Evolutionary conservation across 306 rosid genomes (phyloP).

Genomic region (Quercus agrifolia): DNA sequence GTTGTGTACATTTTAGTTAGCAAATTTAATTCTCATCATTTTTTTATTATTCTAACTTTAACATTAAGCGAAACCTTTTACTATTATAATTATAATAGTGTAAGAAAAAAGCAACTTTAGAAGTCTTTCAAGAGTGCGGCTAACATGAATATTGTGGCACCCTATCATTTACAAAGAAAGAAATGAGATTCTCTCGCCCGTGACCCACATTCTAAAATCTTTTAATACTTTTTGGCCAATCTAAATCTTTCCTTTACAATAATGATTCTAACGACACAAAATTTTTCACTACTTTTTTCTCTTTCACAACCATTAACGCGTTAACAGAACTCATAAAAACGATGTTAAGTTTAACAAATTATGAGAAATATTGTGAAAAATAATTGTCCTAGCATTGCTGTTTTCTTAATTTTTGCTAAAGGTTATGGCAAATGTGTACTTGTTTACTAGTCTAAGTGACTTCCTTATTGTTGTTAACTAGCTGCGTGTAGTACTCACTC

Average conservation of each 20-base stretch:
- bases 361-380: background rate
- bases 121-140: background rate
- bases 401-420: background rate
- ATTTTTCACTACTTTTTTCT: too few species aligned
- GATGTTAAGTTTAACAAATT: background rate
- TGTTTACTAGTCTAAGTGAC: background rate
- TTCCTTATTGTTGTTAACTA: constrained; percentile 3
- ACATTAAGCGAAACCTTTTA: too few species aligned
- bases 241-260: too few species aligned
- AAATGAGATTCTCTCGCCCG: constrained; percentile 56
- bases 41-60: too few species aligned
- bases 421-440: constrained; percentile 1
- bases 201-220: constrained; percentile 22
- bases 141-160: background rate
- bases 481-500: constrained; percentile 45
- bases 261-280: too few species aligned
- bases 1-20: too few species aligned
- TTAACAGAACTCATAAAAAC: background rate
- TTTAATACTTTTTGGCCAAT: constrained; percentile 3
- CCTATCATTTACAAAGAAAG: background rate
- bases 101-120: background rate
- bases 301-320: too few species aligned
- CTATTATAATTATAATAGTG: too few species aligned
- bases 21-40: too few species aligned
- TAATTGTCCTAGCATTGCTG: background rate